phyloP scores from a whole-genome alignment of 1,284 basidiomycete species.

The Cutaneotrichosporon spelunceum region DNA sequence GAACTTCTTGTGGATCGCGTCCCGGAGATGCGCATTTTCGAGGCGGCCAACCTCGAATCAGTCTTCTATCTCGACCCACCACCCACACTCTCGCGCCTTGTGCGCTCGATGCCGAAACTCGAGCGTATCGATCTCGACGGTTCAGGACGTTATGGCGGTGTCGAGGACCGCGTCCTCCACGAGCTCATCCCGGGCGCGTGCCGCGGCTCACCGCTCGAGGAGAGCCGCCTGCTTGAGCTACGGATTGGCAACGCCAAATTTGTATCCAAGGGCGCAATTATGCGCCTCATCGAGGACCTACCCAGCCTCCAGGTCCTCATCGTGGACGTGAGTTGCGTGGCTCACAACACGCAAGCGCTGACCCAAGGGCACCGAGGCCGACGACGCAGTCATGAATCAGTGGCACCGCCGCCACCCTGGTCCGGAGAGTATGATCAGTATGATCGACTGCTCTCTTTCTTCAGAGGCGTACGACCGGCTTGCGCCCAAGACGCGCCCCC shows the following conservation, averaged over 20 bases:
- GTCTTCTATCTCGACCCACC: slow-evolving; percentile 30
- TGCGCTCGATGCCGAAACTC: slow-evolving; percentile 59
- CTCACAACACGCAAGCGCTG: neutral
- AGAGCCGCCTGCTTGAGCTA: slow-evolving; percentile 62
- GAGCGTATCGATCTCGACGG: slow-evolving; percentile 80
- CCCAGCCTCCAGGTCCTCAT: slow-evolving; percentile 64
- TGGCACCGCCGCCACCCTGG: slow-evolving; percentile 58
- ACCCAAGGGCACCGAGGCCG: slow-evolving; percentile 63
- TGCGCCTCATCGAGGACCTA: slow-evolving; percentile 64
- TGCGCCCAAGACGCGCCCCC: slow-evolving; percentile 59
- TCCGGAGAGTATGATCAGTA: slow-evolving; percentile 53
- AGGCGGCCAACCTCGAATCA: slow-evolving; percentile 66
- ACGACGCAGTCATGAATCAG: slow-evolving; percentile 61
- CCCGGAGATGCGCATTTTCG: slow-evolving; percentile 72
- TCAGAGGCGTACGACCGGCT: slow-evolving; percentile 60
- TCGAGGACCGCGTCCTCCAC: slow-evolving; percentile 68
- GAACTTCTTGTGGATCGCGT: slow-evolving; percentile 67
- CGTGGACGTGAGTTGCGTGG: slow-evolving; percentile 57
- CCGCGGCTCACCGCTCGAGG: slow-evolving; percentile 5
- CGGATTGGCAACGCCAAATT: slow-evolving; percentile 65
- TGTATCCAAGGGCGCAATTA: slow-evolving; percentile 63
- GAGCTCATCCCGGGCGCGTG: slow-evolving; percentile 24
- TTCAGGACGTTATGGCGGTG: slow-evolving; percentile 57
- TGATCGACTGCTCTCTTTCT: slow-evolving; percentile 72
- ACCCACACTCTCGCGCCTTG: slow-evolving; percentile 16